Percentiles rank a stretch among this genome's conserved stretches.
phyloP scores from a whole-genome alignment of 2,329 filamentous ascomycete species.

The Bipolaris cookei region DNA sequence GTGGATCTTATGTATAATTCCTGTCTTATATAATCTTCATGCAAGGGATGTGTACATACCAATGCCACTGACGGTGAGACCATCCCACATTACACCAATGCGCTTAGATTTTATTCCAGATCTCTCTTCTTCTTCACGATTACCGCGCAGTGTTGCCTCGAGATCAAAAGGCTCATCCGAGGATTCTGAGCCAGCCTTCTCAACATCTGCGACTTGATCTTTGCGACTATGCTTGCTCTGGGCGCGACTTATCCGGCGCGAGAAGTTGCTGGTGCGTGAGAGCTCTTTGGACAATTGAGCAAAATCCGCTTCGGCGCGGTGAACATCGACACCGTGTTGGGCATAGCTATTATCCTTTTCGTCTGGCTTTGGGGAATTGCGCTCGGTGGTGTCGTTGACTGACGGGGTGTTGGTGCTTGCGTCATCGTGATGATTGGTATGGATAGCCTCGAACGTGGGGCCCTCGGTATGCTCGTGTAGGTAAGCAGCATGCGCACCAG shows the following conservation, averaged over 20 bases:
- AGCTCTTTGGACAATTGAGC: constrained; percentile 64
- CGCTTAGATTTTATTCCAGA: constrained; percentile 83
- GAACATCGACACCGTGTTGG: constrained; percentile 62
- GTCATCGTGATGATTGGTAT: constrained; percentile 27
- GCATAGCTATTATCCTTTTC: constrained; percentile 26
- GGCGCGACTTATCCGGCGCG: constrained; percentile 51
- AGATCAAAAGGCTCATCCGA: constrained; percentile 70
- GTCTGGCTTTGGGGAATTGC: constrained; percentile 29
- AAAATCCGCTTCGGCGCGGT: constrained; percentile 73
- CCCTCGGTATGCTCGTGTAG: constrained; percentile 30
- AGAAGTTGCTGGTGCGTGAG: constrained; percentile 49
- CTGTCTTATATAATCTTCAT: background rate
- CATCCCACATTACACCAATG: constrained; percentile 75
- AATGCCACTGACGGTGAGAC: constrained; percentile 75
- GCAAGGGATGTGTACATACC: constrained; percentile 54
- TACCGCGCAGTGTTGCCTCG: constrained; percentile 74
- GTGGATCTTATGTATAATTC: background rate
- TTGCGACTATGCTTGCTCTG: constrained; percentile 55
- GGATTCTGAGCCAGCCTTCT: constrained; percentile 58
- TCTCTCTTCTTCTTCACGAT: constrained; percentile 71
- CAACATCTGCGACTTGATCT: constrained; percentile 58
- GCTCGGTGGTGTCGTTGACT: constrained; percentile 27
- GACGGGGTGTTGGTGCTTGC: constrained; percentile 33
- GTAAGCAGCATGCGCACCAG: constrained; percentile 30
- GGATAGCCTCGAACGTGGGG: constrained; percentile 40